A percentile compares a stretch with the other conserved stretches of the same genome.
These are phyloP conservation scores for Termitomyces sp. DNA, from an alignment of 768 basidiomycete genomes.

Conservation along the genomic window DNA sequence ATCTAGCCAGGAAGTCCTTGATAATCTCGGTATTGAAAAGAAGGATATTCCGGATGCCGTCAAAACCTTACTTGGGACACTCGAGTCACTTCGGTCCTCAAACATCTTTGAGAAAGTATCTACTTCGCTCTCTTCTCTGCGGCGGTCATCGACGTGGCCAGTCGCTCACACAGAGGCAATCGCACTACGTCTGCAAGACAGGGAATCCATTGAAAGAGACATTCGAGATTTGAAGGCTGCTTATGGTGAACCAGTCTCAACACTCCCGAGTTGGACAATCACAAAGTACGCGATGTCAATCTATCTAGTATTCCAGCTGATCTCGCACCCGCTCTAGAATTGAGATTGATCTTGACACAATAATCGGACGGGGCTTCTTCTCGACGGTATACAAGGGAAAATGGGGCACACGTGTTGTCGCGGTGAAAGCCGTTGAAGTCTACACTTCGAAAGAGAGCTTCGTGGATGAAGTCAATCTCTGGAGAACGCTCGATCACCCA, in stretches of 20 bases:
- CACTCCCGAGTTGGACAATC: constrained; percentile 70
- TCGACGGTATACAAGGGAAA: constrained; percentile 69
- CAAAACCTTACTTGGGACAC: constrained; percentile 45
- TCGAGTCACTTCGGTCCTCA: constrained; percentile 23
- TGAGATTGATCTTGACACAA: constrained; percentile 65
- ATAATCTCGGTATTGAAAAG: constrained; percentile 32
- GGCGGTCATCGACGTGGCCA: constrained; percentile 10
- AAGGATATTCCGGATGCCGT: constrained; percentile 51
- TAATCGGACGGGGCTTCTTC: constrained; percentile 70
- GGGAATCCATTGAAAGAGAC: constrained; percentile 6
- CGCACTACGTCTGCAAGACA: background rate
- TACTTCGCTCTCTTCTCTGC: background rate
- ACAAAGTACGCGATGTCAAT: constrained; percentile 38
- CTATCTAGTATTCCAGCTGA: background rate
- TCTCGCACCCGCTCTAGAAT: constrained; percentile 32
- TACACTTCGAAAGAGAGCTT: constrained; percentile 53
- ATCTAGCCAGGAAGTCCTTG: constrained; percentile 36
- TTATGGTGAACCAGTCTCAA: constrained; percentile 11
- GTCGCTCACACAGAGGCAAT: background rate
- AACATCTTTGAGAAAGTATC: constrained; percentile 3
- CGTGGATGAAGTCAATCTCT: constrained; percentile 63
- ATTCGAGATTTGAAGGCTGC: background rate
- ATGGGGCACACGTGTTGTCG: constrained; percentile 60
- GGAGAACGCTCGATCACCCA: constrained; percentile 65
- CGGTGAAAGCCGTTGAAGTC: constrained; percentile 65